Evolutionary conservation across 2,329 filamentous ascomycete genomes (phyloP), one percentile per base, ranked within the genome.

Genomic region (Thermomyces lanuginosus): DNA sequence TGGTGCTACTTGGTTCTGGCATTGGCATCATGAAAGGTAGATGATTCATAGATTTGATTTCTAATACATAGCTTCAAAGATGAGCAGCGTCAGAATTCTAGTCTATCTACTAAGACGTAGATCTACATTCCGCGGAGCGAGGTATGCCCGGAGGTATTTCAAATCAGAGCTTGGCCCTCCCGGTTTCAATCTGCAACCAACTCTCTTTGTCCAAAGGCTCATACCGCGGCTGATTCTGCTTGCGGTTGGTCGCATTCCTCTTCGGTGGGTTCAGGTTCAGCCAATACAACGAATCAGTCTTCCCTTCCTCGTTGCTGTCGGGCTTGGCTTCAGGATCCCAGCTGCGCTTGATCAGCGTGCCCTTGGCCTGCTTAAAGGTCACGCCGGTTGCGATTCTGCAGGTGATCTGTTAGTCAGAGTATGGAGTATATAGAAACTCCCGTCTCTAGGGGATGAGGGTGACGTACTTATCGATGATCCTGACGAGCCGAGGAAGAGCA

Each of bases 301-400:
- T 43, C 17, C 38, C 42, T 16, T 49, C 44, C 1, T 34, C 8
- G 6, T 9, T 4, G 10, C 15, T 16, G n/a, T n/a, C n/a, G 9
- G 22, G 10, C 11, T 3, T 8, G 3, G 10, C 36, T 5, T 39
- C 39, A 6, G 47, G 48, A 28, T 49, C 41, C 59, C 58, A 61
- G 9, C 45, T 42, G 27, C 55, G 56, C 35, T 56, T 57, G 14
- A 50, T 39, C 14, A 62, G 34, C 6, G 56, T 55, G 5, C 46
- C 49, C 38, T 63, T 63, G 2, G 55, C 53, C 35, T 63, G 59
- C 35, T 63, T 64, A 44, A 63, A 63, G 4, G 60, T 63, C n/a
- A 55, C 59, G 22, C 55, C 56, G 1, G 55, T 55, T 30, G 53
- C 51, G 27, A 61, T 58, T 28, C 49, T 53, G 20, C n/a, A n/a